A percentile compares a stretch with the other conserved stretches of the same genome.
phyloP scores from a whole-genome alignment of 768 basidiomycete species.

The Cystoderma amianthinum region DNA sequence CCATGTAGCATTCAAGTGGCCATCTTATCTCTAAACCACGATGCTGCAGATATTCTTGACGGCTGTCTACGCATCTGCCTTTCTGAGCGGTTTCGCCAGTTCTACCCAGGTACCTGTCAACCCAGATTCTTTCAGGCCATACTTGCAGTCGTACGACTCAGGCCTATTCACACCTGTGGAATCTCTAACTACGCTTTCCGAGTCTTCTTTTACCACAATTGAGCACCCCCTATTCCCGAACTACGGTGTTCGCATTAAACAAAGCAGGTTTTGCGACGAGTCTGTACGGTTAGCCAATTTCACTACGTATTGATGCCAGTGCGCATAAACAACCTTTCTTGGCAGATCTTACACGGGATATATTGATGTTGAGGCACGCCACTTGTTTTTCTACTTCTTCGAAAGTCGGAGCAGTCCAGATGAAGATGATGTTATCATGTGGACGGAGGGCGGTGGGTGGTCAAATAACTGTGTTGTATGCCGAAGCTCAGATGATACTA shows the following conservation, averaged over 20 bases:
- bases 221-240: background rate
- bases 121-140: no score
- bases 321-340: background rate
- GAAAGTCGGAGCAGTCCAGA: conserved; percentile 40
- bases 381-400: conserved; percentile 48
- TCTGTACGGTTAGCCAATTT: background rate
- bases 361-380: conserved; percentile 1
- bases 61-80: no score
- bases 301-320: background rate
- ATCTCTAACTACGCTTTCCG: background rate
- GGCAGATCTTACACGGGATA: background rate
- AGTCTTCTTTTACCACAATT: background rate
- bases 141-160: background rate
- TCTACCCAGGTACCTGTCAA: no score
- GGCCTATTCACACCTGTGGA: background rate
- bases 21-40: no score
- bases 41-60: no score
- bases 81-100: no score
- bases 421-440: conserved; percentile 35
- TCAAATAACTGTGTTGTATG: conserved; percentile 1
- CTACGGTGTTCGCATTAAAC: background rate
- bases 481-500: conserved; percentile 8
- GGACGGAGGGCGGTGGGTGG: conserved; percentile 38
- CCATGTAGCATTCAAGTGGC: no score
- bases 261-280: background rate